Base-by-base conservation (phyloP, 2,329 filamentous ascomycete genomes). In the Penicillium sp. region DNA sequence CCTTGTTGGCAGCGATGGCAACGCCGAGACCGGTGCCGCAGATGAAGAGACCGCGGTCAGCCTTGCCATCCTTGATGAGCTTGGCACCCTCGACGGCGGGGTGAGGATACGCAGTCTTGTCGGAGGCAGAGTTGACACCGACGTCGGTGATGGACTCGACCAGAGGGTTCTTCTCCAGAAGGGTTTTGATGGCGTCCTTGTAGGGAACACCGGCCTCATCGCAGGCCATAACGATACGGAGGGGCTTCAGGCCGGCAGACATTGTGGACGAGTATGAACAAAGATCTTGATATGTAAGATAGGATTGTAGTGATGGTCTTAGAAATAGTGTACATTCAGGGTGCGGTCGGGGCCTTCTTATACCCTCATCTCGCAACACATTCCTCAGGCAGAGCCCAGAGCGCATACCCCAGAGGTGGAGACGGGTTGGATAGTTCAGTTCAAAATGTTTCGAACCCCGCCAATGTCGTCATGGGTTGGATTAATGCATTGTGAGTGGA, bases 1-100 rank as follows among this genome's bases (percentile, higher is more conserved):
- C 83, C 71, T 95, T 95, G 78, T 95, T 95, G 58, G 89, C 89
- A n/a, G 82, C 75, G 66, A 95, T 95, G 61, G 89, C 89, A 6
- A 95, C 89, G 18, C 89, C 89, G 6, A 95, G 79, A 0, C 89
- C 89, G 0, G 89, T 95, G 2, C 89, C 89, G 73, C 89, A 95
- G 74, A 95, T 88, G 57, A 72, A 71, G 32, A 95, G 77, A 0
- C 88, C 89, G 46, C 89, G 84, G 71, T 95, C 89, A 45, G 81
- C 86, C 62, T 75, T 72, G 55, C 74, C 74, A 39, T 70, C 67
- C 42, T 65, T 69, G 64, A 76, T 72, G 51, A 72, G 66, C 50
- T 79, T 76, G 37, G 87, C 86, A 4, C 88, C 88, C 33, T 81
- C 81, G 35, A 88, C 86, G 50, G 88, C 88, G 35, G 87, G 80